Conservation (phyloP, 345 rosid genomes). For the Eucalyptus pauciflora region DNA sequence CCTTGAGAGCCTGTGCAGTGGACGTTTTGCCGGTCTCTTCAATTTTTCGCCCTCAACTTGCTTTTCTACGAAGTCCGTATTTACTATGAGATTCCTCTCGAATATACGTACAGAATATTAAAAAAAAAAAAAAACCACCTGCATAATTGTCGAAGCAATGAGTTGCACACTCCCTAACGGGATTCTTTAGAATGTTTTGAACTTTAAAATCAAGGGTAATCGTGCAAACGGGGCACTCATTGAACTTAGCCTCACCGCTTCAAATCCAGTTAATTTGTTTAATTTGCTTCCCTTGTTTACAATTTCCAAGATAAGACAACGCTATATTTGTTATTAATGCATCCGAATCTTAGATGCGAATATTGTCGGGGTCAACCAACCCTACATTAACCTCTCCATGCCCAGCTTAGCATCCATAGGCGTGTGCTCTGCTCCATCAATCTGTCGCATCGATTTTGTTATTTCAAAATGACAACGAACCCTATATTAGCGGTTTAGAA, state of each 20-base stretch:
- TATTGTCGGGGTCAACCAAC: not conserved
- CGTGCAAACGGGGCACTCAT: not conserved
- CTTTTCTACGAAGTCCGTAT: not conserved
- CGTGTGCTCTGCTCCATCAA: not conserved
- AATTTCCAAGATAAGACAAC: not conserved
- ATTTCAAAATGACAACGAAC: not conserved
- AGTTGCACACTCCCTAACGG: not conserved
- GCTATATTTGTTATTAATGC: not conserved
- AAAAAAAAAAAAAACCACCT: not conserved
- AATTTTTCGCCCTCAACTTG: not conserved
- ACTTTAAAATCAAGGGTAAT: not conserved
- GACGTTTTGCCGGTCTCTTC: not conserved
- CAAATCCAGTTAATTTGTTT: not conserved
- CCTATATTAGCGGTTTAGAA: not conserved
- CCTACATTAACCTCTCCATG: not conserved
- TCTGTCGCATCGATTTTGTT: not conserved
- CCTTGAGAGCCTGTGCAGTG: not conserved
- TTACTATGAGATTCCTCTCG: not conserved
- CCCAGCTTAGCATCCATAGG: not conserved
- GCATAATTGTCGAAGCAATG: not conserved
- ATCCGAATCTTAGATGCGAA: not conserved
- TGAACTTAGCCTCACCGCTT: not conserved
- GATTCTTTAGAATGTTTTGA: not conserved
- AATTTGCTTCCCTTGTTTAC: not conserved
- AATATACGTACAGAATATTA: not conserved